A percentile compares a stretch with the other conserved stretches of the same genome.
Conservation (phyloP, 371 early-diverging fungal genomes). For the Capniomyces stellatus region DNA sequence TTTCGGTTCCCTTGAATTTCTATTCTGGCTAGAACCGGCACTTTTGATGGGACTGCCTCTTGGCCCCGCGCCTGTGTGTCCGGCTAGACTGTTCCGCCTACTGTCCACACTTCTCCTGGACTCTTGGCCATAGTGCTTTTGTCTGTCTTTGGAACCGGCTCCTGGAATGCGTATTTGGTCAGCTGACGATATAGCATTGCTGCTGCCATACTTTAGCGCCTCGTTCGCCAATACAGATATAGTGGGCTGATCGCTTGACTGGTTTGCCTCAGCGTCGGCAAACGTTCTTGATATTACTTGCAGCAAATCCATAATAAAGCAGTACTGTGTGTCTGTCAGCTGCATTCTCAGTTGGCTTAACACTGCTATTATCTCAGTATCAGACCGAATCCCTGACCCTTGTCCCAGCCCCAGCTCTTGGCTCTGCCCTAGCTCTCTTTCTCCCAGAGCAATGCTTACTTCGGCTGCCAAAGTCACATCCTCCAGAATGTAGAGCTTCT, state of each 20-base stretch:
- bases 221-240: no score
- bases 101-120: background rate
- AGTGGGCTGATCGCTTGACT: background rate
- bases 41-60: background rate
- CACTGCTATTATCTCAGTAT: slow-evolving; percentile 36
- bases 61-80: slow-evolving; percentile 5
- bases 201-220: background rate
- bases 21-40: no score
- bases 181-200: slow-evolving; percentile 14
- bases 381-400: slow-evolving; percentile 22
- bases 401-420: slow-evolving; percentile 13
- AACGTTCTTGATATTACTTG: slow-evolving; percentile 38
- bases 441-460: slow-evolving; percentile 11
- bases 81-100: background rate
- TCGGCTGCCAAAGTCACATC: slow-evolving; percentile 58
- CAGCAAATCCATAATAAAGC: slow-evolving; percentile 42
- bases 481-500: slow-evolving; percentile 54
- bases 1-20: no score
- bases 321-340: slow-evolving; percentile 63
- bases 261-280: background rate
- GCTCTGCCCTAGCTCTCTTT: slow-evolving; percentile 7
- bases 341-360: slow-evolving; percentile 61
- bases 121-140: slow-evolving; percentile 6
- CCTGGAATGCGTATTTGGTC: slow-evolving; percentile 8
- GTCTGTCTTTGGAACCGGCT: slow-evolving; percentile 14